Evolutionary conservation across 1,139 yeast genomes (phyloP), one percentile per base, ranked within the genome.

Genomic region (Taiozyma onychis): DNA sequence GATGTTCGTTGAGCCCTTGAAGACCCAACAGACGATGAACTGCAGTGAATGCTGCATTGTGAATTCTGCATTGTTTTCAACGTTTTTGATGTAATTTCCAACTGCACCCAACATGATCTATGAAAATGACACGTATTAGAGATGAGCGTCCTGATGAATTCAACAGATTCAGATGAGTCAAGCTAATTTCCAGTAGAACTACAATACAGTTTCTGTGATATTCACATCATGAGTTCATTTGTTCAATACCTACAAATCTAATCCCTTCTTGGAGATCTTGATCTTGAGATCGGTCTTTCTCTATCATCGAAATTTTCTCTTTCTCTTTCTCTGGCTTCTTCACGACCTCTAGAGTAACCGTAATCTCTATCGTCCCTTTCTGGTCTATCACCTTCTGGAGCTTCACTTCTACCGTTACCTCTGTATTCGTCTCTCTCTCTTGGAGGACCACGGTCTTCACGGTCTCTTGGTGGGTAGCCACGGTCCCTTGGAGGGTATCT

Each of bases 251-350:
- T 37, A 37, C 18, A 42, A 14, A 11, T 2, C 43, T 43, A 51
- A 47, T 60, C 57, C 49, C 61, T 56, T 52, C 54, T 59, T 48
- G 67, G 66, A 42, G 64, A 64, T 56, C 67, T 65, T 43, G 63
- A 58, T 54, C 64, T 59, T 35, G 60, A 56, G 32, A 51, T 39
- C 28, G 51, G 48, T 54, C 60, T 56, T 41, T 49, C 54, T 47
- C 55, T 48, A 30, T 49, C 52, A 34, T 51, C 56, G 48, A 57
- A 48, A 48, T 52, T 57, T 27, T 47, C 48, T 5, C 52, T 54
- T 46, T 51, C 57, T 41, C 58, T 37, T 46, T 51, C 57, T 41
- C 58, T 37, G 10, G 42, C 18, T 27, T 44, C 46, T 13, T 44
- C 46, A 34, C 46, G 46, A 37, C 44, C 52, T 44, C 50, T 42